Percentiles rank a stretch among this genome's conserved stretches.
phyloP scores from a whole-genome alignment of 148 eudicot genomes.

The Heliamphora exappendiculata region DNA sequence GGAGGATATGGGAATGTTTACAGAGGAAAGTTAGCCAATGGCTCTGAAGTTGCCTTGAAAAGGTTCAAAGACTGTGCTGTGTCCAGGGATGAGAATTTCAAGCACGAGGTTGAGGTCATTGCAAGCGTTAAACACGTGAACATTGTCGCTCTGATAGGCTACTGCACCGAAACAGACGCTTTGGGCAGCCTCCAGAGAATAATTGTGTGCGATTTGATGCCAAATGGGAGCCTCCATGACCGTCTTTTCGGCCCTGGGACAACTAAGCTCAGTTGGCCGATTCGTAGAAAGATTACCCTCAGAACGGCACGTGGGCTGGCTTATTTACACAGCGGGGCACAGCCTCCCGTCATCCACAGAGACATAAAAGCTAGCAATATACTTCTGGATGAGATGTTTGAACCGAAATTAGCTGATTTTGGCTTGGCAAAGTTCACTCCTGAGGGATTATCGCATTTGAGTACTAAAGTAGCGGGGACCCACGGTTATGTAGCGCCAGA shows the following conservation, averaged over 20 bases:
- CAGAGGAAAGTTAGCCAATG: not conserved
- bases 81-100: not conserved
- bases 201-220: slow-evolving; percentile 75
- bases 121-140: not conserved
- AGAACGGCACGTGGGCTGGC: slow-evolving; percentile 54
- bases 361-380: slow-evolving; percentile 76
- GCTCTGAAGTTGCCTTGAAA: not conserved
- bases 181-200: not conserved
- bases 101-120: not conserved
- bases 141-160: not conserved
- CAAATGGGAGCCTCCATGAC: slow-evolving; percentile 73
- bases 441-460: slow-evolving; percentile 72
- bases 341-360: slow-evolving; percentile 69
- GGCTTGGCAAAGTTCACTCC: slow-evolving; percentile 62
- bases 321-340: slow-evolving; percentile 70
- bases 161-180: not conserved
- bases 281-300: slow-evolving; percentile 12
- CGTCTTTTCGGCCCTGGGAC: slow-evolving; percentile 26
- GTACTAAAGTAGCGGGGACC: slow-evolving; percentile 77
- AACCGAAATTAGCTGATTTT: slow-evolving; percentile 77
- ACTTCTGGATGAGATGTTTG: slow-evolving; percentile 63
- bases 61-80: not conserved
- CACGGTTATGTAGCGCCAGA: slow-evolving; percentile 83
- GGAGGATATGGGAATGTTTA: slow-evolving; percentile 2
- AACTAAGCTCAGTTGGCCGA: too few species aligned